Base-by-base conservation (phyloP, 2,329 filamentous ascomycete genomes). In the Talaromyces sp. region DNA sequence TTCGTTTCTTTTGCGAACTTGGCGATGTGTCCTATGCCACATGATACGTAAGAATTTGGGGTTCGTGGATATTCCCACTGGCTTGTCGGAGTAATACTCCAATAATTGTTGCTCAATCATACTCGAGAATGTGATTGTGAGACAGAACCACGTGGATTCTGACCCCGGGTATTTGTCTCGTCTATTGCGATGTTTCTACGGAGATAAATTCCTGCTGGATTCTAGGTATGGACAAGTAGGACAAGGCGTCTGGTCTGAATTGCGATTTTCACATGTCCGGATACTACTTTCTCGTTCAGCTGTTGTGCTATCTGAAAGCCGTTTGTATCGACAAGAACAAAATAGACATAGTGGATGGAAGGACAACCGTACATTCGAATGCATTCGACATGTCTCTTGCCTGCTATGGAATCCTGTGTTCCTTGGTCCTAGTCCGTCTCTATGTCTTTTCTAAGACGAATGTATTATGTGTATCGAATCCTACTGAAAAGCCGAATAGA, bases 131-230 rank as follows among this genome's bases (percentile, higher is more conserved):
- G 50, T 37, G 21, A 50, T 61, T 61, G 37, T 61, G 59, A 61
- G 46, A 61, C 59, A 48, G 18, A 31, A 5, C 59, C 59, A 61
- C 59, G 59, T 61, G 59, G 59, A 61, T 39, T 61, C 48, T 55
- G 48, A 40, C 44, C 14, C n/a, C 12, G 44, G 14, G 37, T 6
- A 31, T 42, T 40, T 57, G 35, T 42, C 21, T 18, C 25, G 54
- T 40, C n/a, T 39, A 21, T 40, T 42, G 7, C 8, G 14, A 57
- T 37, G 23, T 25, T 12, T 58, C 9, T 58, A 28, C 25, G 14
- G 39, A 28, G 16, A 42, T 58, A 25, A 33, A 8, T n/a, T 58
- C 8, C 37, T 31, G 39, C 4, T 21, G 25, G 6, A 3, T 21
- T 31, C 16, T 3, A 12, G 3, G 8, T 7, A 6, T n/a, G 14